Base-by-base conservation (phyloP, 2,329 filamentous ascomycete species). In the Aspergillus unguis region DNA sequence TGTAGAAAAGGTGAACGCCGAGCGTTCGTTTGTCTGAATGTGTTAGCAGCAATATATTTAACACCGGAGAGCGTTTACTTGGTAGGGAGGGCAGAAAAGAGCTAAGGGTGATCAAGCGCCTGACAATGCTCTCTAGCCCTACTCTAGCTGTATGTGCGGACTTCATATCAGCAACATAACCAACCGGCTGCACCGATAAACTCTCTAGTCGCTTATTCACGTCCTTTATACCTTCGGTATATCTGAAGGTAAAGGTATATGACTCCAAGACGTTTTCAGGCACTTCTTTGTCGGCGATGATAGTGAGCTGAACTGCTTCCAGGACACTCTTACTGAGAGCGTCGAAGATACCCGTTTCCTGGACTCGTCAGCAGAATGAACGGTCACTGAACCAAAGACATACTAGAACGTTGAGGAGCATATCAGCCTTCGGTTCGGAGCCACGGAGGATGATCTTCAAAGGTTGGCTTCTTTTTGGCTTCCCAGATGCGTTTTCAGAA, bases 301-400 rank as follows among this genome's bases (percentile, higher is more conserved):
- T 69, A 33, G 72, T 75, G 31, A 80, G 58, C 53, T 79, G 74
- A n/a, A 81, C 53, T 2, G 72, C 71, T 28, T 71, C 68, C 3
- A 81, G 68, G 26, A 70, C 65, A 28, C 72, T 72, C 25, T 66
- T 67, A 44, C 69, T 62, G 4, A 81, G 57, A 4, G 76, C 76
- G 17, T 75, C 69, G 57, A 79, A 80, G 3, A 75, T 74, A 6
- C 75, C 77, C 26, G 69, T 63, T 62, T 81, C 77, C 78, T 80
- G 48, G 6, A 28, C 5, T n/a, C 41, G 60, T 74, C 44, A 72
- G 61, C 49, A 28, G 8, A 25, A 6, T n/a, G 29, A 25, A 11
- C 26, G 4, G 6, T 33, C 5, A 17, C 23, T 29, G 8, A n/a
- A n/a, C 7, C 27, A 40, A 27, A 17, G 50, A 28, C 70, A 59